Evolutionary conservation across 352 stramenopile genomes (phyloP).

Genomic region (Pythium insidiosum): DNA sequence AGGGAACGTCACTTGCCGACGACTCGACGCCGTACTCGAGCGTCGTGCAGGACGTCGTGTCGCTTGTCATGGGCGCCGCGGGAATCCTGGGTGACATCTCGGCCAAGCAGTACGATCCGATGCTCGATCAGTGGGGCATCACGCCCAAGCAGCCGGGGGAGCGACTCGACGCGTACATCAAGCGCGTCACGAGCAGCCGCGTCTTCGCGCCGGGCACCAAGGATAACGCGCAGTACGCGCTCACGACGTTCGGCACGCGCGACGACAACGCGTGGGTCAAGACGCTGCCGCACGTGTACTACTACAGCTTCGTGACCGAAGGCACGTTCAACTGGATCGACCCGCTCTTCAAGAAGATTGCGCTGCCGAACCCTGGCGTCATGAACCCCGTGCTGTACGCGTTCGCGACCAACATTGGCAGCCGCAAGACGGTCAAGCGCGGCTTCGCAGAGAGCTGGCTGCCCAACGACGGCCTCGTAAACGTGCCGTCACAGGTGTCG

Average conservation of each 20-base stretch:
- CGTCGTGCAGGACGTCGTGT: background rate
- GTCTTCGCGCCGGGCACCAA: constrained; percentile 29
- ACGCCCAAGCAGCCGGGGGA: constrained; percentile 2
- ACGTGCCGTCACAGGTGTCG: constrained; percentile 13
- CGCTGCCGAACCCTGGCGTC: constrained; percentile 26
- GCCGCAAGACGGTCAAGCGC: constrained; percentile 17
- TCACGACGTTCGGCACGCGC: constrained; percentile 21
- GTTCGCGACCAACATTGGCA: constrained; percentile 27
- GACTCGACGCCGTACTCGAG: background rate
- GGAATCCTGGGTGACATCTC: background rate
- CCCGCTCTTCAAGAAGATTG: constrained; percentile 25
- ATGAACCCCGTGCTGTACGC: constrained; percentile 22
- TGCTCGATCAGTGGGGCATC: constrained; percentile 13
- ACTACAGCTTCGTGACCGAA: constrained; percentile 36
- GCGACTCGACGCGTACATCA: constrained; percentile 1
- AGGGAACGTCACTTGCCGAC: constrained; percentile 3
- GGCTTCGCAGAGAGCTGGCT: constrained; percentile 31
- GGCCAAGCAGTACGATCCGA: constrained; percentile 1
- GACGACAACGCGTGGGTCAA: constrained; percentile 35
- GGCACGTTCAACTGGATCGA: constrained; percentile 23
- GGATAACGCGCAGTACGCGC: constrained; percentile 26
- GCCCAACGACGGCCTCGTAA: constrained; percentile 19
- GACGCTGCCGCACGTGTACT: constrained; percentile 36
- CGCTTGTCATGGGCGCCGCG: background rate
- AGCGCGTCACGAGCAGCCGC: constrained; percentile 6